Evolutionary conservation across 768 basidiomycete species (phyloP).

Genomic region (Kwoniella bestiolae): DNA sequence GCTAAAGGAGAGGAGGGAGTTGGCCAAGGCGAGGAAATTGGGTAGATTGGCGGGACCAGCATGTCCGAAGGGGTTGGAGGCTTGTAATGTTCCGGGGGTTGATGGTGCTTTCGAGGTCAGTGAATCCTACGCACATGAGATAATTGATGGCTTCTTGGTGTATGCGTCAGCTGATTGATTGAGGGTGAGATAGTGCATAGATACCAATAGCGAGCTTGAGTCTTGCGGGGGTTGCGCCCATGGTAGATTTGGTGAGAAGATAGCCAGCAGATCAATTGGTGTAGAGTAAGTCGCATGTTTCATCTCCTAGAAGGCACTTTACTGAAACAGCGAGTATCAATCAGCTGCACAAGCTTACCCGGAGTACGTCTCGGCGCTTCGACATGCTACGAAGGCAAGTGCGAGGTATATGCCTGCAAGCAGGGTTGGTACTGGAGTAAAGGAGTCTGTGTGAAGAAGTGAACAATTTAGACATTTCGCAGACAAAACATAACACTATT

Average conservation of each 20-base stretch:
- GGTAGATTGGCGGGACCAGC: neutral
- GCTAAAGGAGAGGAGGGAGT: neutral
- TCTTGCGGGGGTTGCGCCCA: conserved; percentile 39
- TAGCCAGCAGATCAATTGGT: neutral
- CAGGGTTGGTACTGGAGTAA: neutral
- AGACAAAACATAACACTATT: too few relatives aligned
- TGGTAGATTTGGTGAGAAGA: neutral
- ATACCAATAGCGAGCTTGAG: conserved; percentile 29
- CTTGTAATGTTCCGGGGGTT: conserved; percentile 6
- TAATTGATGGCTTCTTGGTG: too few relatives aligned
- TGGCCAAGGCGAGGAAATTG: neutral
- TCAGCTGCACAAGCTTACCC: neutral
- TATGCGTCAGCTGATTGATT: too few relatives aligned
- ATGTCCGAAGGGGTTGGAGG: neutral
- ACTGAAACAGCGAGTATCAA: too few relatives aligned
- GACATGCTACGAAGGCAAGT: neutral
- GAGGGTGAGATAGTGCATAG: conserved; percentile 41
- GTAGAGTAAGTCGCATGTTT: conserved; percentile 12
- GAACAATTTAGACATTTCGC: too few relatives aligned
- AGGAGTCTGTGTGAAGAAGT: neutral
- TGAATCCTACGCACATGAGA: too few relatives aligned
- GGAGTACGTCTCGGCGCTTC: neutral
- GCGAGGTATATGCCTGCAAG: neutral
- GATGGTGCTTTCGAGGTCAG: conserved; percentile 7
- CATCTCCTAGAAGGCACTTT: too few relatives aligned